Base-by-base conservation (phyloP, 768 basidiomycete species). In the Pilatotrama ljubarskyi region DNA sequence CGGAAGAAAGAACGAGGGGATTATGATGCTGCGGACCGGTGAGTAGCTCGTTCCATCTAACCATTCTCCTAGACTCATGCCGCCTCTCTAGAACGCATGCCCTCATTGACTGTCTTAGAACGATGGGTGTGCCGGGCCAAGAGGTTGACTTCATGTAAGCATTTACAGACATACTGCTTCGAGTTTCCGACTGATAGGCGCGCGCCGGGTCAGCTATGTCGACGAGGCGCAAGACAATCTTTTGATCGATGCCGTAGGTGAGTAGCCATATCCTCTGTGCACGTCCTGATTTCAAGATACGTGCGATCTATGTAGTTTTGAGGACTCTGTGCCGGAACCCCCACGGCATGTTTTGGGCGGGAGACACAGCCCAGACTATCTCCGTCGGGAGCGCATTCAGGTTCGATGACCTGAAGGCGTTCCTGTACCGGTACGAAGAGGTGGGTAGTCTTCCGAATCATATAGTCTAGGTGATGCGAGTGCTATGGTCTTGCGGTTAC, bases 281-380 rank as follows among this genome's bases (percentile, higher is more conserved):
- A n/a, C 3, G 3, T 51, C 3, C 6, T 29, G 10, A 32, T 48
- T 26, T 29, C 13, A 1, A 14, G 20, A 11, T 38, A 3, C 26
- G 15, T 15, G 11, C 8, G 0, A 36, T 36, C 5, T 10, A 3
- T 6, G 3, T 56, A 90, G 89, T 91, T 3, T 69, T 91, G 40
- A 75, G 87, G 25, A 75, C 76, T 0, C 67, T 91, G n/a, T 90
- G 86, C 61, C 70, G 71, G 11, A 90, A 90, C 65, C 79, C 82
- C 0, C 74, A 87, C 50, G 88, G 89, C 0, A 71, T 90, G 18
- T 87, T 91, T 61, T 90, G 87, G 86, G 89, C 88, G 1, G 90
- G 90, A 0, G 90, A 91, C 66, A 90, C 90, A 0, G 88, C 90
- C 0, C 90, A 91, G 63, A 87, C 89, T 0, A 91, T 91, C 38